A percentile compares a stretch with the other conserved stretches of the same genome.
These are phyloP conservation scores for Exophiala bonariae DNA, from an alignment of 2,329 filamentous ascomycete genomes.

Conservation along the genomic window DNA sequence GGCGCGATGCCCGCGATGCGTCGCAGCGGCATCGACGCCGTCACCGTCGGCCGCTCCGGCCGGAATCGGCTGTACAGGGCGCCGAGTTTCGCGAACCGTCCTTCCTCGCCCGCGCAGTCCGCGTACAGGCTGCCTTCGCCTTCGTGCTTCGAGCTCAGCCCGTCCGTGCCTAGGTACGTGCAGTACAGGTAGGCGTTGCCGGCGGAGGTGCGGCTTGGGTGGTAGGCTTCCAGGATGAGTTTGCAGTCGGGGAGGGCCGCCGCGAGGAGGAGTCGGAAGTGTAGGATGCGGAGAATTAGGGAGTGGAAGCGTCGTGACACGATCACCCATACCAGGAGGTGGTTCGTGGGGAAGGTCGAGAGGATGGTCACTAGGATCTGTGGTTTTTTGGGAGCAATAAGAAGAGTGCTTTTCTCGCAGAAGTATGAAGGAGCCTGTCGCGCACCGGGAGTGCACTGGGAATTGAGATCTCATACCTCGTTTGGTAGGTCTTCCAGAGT, in stretches of 20 bases:
- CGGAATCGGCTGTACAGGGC: conserved; percentile 70
- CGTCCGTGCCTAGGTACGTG: conserved; percentile 64
- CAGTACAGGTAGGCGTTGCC: conserved; percentile 70
- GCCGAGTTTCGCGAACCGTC: conserved; percentile 50
- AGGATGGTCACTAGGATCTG: conserved; percentile 56
- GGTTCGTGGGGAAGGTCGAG: conserved; percentile 47
- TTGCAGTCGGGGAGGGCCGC: conserved; percentile 62
- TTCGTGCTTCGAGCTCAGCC: conserved; percentile 49
- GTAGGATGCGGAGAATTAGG: conserved; percentile 63
- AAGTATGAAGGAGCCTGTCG: background rate
- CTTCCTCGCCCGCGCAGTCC: conserved; percentile 32
- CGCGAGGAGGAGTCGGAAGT: conserved; percentile 62
- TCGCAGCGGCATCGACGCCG: conserved; percentile 23
- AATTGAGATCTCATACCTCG: too few species aligned
- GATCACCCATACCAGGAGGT: conserved; percentile 58
- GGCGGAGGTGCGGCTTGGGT: conserved; percentile 64
- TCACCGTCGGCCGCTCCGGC: conserved; percentile 58
- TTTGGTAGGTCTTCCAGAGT: conserved; percentile 33
- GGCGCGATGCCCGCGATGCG: conserved; percentile 35
- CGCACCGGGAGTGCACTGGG: background rate
- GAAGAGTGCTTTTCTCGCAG: too few species aligned
- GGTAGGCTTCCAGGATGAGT: conserved; percentile 76
- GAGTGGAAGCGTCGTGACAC: conserved; percentile 65
- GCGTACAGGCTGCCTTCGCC: conserved; percentile 39
- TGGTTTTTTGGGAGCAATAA: background rate